Conservation (phyloP, 1,284 basidiomycete genomes). For the Gymnopus androsaceus region DNA sequence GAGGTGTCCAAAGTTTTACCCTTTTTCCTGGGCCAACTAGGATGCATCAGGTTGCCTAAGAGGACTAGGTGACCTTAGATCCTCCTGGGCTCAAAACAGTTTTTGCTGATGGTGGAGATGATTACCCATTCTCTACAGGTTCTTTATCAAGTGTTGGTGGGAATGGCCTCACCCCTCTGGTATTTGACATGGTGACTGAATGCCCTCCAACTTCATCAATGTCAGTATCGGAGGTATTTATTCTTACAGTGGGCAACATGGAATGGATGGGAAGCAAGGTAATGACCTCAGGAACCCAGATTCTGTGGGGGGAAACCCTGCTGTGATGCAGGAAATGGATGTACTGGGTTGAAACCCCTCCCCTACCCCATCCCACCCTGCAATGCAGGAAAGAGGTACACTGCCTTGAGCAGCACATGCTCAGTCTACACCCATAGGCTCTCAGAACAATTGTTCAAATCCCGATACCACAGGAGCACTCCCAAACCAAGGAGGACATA, state of each 20-base stretch:
- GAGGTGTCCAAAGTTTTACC: no score
- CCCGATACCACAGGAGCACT: neutral
- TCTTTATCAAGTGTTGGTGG: no score
- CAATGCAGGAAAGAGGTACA: neutral
- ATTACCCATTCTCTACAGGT: no score
- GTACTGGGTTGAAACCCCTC: neutral
- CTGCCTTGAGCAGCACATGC: neutral
- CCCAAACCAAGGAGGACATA: neutral
- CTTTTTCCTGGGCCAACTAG: no score
- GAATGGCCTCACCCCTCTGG: neutral
- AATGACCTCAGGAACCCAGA: neutral
- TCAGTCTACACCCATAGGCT: neutral
- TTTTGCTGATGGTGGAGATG: no score
- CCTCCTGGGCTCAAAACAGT: no score
- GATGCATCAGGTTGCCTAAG: no score
- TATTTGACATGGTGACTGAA: neutral
- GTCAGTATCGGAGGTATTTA: neutral
- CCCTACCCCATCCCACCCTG: neutral
- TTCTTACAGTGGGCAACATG: neutral
- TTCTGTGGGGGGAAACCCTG: neutral
- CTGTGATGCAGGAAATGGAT: neutral
- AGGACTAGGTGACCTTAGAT: no score
- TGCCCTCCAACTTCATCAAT: neutral
- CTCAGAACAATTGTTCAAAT: neutral
- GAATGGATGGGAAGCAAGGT: neutral